A percentile compares a stretch with the other conserved stretches of the same genome.
phyloP scores from a whole-genome alignment of 2,329 filamentous ascomycete species.

The Aspergillus cejpii region DNA sequence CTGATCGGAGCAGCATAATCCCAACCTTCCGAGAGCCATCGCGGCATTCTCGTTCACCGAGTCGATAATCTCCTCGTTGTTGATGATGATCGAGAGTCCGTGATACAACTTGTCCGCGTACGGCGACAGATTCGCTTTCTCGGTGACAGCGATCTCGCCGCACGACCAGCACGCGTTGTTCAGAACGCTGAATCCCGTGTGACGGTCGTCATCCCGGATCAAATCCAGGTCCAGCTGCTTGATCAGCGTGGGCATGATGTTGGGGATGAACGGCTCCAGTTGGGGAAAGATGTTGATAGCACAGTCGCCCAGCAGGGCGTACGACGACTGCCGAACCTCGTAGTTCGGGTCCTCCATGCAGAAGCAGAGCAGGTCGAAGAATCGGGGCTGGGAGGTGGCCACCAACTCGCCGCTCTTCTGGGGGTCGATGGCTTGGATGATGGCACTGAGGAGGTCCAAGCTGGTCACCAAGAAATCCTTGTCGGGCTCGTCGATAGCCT shows the following conservation, averaged over 20 bases:
- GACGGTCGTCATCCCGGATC: constrained; percentile 70
- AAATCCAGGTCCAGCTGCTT: constrained; percentile 77
- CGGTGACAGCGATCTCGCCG: constrained; percentile 82
- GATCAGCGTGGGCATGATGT: constrained; percentile 70
- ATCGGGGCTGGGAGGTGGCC: constrained; percentile 65
- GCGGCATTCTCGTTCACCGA: constrained; percentile 90
- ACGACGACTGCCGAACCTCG: constrained; percentile 92
- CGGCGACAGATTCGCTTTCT: constrained; percentile 63
- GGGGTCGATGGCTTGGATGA: constrained; percentile 79
- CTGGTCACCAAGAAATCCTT: constrained; percentile 97
- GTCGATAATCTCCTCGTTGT: constrained; percentile 74
- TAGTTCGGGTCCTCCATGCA: constrained; percentile 89
- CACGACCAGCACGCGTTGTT: constrained; percentile 98
- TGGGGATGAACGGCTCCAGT: constrained; percentile 65
- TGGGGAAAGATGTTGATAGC: constrained; percentile 85
- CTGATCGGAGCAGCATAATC: constrained; percentile 67
- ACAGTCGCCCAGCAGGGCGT: constrained; percentile 88
- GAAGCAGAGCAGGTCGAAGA: constrained; percentile 84
- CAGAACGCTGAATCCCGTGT: constrained; percentile 81
- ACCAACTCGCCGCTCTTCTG: constrained; percentile 71
- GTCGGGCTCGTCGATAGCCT: constrained; percentile 68
- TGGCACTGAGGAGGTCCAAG: constrained; percentile 83
- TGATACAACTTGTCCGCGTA: constrained; percentile 72
- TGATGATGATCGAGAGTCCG: constrained; percentile 73
- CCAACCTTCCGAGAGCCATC: constrained; percentile 82